Evolutionary conservation across 78 protist species (phyloP), one percentile per base, ranked within the genome.

Genomic region (Dictyostelium purpureum): DNA sequence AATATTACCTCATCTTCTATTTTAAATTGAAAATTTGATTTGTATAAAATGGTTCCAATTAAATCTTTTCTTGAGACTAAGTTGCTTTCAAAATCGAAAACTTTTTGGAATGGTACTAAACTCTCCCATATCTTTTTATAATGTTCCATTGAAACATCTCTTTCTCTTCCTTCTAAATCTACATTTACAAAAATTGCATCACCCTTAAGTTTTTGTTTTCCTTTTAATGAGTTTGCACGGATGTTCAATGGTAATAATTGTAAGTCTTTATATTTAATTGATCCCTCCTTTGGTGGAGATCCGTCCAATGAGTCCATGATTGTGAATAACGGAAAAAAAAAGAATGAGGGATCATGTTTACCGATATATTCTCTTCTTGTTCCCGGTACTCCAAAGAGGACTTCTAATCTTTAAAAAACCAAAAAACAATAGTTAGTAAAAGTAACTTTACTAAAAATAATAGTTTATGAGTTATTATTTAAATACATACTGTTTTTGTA

Each of bases 1-100:
- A n/a, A n/a, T n/a, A n/a, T n/a, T n/a, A n/a, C n/a, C n/a, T n/a
- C n/a, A n/a, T n/a, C n/a, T n/a, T n/a, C n/a, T n/a, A n/a, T n/a
- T n/a, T n/a, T n/a, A n/a, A n/a, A n/a, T n/a, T n/a, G n/a, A n/a
- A n/a, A n/a, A n/a, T n/a, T n/a, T n/a, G n/a, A n/a, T n/a, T n/a
- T n/a, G n/a, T n/a, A n/a, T n/a, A n/a, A n/a, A n/a, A n/a, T n/a
- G n/a, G n/a, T n/a, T n/a, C n/a, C n/a, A n/a, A n/a, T n/a, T n/a
- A n/a, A n/a, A n/a, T n/a, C n/a, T n/a, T n/a, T n/a, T n/a, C n/a
- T n/a, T n/a, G n/a, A n/a, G n/a, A n/a, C 7, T 3, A 11, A 63
- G 33, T 63, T 63, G 33, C 6, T 63, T 14, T 63, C 71, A 63
- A 63, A 63, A 63, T 63, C 71, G n/a, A 63, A 63, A 33, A 63